Base-by-base conservation (phyloP, 352 stramenopile genomes). In the Phytophthora hibernalis region DNA sequence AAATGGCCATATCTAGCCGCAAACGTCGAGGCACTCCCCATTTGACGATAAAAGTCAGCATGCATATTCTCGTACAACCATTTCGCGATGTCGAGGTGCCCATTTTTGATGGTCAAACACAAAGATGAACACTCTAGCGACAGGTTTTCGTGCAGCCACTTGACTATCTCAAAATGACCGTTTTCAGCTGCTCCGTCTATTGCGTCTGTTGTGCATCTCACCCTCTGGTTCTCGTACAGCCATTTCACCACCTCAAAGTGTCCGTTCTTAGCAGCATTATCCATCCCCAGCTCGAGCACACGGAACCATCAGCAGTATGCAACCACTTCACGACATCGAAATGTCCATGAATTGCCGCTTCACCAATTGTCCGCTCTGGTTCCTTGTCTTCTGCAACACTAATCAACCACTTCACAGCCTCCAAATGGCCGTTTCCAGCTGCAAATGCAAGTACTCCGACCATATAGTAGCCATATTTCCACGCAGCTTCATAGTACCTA, bases 81-180 rank as follows among this genome's bases (percentile, higher is more conserved):
- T 12, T 44, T 30, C 3, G 7, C 31, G n/a, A 56, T 15, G 3
- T 56, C 31, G 5, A 54, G 63, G 33, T 61, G 45, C 1, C 15
- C 26, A 15, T 52, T 30, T 21, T 16, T 56, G 31, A 56, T 28
- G 20, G 50, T 12, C 22, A 31, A 16, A 9, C 31, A 44, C 18
- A 45, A 22, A 10, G 42, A 26, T 48, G 42, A 28, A 8, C 18
- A 48, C 5, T 44, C 33, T 18, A 56, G 21, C 13, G 30, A 28
- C 28, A 56, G 9, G 6, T 15, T 44, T 43, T 35, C 7, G n/a
- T 33, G 30, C 12, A 56, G 20, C 50, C 50, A 56, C 21, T 54
- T 66, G 10, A 55, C 42, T 30, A 61, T 33, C 21, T 59, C 35
- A 10, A 88, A 68, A 12, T 47, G 18, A 8, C 50, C 50, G 18